Conservation (phyloP, 2,329 filamentous ascomycete species). For the Aspergillus vadensis region DNA sequence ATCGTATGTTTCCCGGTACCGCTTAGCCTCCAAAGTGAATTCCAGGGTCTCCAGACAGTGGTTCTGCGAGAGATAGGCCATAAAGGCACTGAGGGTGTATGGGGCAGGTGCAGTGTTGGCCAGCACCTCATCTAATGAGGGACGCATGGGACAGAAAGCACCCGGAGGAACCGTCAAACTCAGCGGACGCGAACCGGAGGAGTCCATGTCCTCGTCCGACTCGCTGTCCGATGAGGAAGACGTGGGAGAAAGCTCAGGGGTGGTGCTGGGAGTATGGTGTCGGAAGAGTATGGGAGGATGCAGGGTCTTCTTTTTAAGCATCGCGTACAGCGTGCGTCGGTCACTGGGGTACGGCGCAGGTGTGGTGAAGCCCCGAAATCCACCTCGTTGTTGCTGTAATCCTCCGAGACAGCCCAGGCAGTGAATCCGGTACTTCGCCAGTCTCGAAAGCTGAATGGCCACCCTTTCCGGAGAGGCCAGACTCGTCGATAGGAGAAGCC, state of each 20-base stretch:
- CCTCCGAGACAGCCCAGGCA: slow-evolving; percentile 10
- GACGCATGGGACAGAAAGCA: slow-evolving; percentile 54
- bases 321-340: slow-evolving; percentile 36
- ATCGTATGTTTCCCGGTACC: slow-evolving; percentile 72
- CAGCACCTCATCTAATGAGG: slow-evolving; percentile 83
- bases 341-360: slow-evolving; percentile 14
- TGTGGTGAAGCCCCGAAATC: slow-evolving; percentile 18
- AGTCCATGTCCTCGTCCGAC: slow-evolving; percentile 49
- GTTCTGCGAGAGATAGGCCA: slow-evolving; percentile 94
- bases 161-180: slow-evolving; percentile 46
- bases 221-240: slow-evolving; percentile 45
- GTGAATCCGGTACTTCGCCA: background rate
- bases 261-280: slow-evolving; percentile 45
- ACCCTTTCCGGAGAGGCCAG: slow-evolving; percentile 10
- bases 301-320: slow-evolving; percentile 43
- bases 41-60: slow-evolving; percentile 96
- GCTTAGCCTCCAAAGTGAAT: slow-evolving; percentile 90
- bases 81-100: slow-evolving; percentile 90
- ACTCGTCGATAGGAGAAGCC: slow-evolving; percentile 17
- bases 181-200: slow-evolving; percentile 44
- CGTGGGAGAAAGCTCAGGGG: slow-evolving; percentile 48
- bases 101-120: slow-evolving; percentile 82
- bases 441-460: background rate
- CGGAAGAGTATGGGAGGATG: slow-evolving; percentile 39
- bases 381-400: slow-evolving; percentile 5